Percentiles rank a stretch among this genome's conserved stretches.
These are phyloP conservation scores for Boletus bicolor DNA, from an alignment of 768 basidiomycete species.

Conservation along the genomic window DNA sequence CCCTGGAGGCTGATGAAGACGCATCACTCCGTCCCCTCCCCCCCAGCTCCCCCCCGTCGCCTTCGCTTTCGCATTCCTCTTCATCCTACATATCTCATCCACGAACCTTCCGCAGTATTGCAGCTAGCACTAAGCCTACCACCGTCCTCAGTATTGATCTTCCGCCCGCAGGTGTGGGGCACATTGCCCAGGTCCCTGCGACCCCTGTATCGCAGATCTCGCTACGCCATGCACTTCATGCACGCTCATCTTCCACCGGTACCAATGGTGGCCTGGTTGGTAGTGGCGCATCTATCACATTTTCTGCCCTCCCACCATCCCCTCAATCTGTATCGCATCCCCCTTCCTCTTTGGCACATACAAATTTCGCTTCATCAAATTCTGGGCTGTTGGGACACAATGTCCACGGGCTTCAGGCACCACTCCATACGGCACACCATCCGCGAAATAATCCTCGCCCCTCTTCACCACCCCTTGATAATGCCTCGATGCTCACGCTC, in stretches of 20 bases:
- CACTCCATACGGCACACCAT: constrained; percentile 87
- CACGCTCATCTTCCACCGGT: constrained; percentile 57
- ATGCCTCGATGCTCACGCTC: constrained; percentile 89
- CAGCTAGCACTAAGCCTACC: constrained; percentile 91
- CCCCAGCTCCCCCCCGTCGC: constrained; percentile 84
- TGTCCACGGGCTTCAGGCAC: constrained; percentile 59
- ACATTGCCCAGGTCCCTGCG: constrained; percentile 82
- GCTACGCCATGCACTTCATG: constrained; percentile 53
- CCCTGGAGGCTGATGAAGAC: constrained; percentile 87
- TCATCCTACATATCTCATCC: constrained; percentile 81
- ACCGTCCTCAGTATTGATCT: constrained; percentile 90
- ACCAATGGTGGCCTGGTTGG: constrained; percentile 44
- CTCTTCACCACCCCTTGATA: constrained; percentile 84
- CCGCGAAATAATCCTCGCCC: constrained; percentile 95
- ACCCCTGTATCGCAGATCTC: constrained; percentile 53
- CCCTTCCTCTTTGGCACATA: constrained; percentile 32
- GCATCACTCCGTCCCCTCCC: constrained; percentile 89
- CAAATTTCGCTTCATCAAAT: constrained; percentile 24
- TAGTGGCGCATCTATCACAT: constrained; percentile 63
- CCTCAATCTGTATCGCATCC: constrained; percentile 43
- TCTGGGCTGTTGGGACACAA: constrained; percentile 30
- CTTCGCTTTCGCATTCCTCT: constrained; percentile 79
- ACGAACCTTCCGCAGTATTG: constrained; percentile 76
- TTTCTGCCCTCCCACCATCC: constrained; percentile 63
- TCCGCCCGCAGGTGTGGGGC: constrained; percentile 76